A percentile compares a stretch with the other conserved stretches of the same genome.
phyloP scores from a whole-genome alignment of 257 asterid species.

The Buddleja alternifolia region DNA sequence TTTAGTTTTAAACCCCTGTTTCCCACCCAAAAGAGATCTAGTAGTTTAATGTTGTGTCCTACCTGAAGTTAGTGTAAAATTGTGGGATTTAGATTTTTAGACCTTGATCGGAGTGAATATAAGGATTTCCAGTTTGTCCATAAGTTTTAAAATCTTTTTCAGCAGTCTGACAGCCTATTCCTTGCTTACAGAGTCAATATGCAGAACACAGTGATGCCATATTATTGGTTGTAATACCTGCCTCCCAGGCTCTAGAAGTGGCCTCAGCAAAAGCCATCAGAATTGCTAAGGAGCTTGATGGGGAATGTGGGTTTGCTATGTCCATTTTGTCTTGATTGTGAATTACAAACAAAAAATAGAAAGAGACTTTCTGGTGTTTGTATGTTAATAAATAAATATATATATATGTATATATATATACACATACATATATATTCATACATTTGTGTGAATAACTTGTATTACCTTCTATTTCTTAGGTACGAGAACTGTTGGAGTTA shows the following conservation, averaged over 20 bases:
- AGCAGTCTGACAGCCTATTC: conserved; percentile 2
- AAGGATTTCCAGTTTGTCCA: neutral
- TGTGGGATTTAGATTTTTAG: too few species aligned
- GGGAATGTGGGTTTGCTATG: conserved; percentile 51
- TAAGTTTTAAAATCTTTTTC: neutral
- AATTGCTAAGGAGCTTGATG: conserved; percentile 68
- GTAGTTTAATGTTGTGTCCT: too few species aligned
- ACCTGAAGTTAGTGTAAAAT: too few species aligned
- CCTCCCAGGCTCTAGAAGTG: conserved; percentile 67
- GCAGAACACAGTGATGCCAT: conserved; percentile 66
- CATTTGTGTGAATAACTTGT: neutral
- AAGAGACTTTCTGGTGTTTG: neutral
- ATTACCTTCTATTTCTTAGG: conserved; percentile 34
- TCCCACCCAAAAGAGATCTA: too few species aligned
- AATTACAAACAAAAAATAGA: neutral
- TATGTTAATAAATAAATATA: too few species aligned
- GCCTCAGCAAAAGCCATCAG: conserved; percentile 63
- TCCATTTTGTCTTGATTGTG: conserved; percentile 11
- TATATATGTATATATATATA: too few species aligned
- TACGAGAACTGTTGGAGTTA: conserved; percentile 73
- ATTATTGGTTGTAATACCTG: conserved; percentile 63
- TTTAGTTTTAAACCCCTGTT: too few species aligned
- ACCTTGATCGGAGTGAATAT: neutral
- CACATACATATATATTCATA: too few species aligned
- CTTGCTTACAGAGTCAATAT: conserved; percentile 48